Base-by-base conservation (phyloP, 306 rosid species). In the Prunus persica region DNA sequence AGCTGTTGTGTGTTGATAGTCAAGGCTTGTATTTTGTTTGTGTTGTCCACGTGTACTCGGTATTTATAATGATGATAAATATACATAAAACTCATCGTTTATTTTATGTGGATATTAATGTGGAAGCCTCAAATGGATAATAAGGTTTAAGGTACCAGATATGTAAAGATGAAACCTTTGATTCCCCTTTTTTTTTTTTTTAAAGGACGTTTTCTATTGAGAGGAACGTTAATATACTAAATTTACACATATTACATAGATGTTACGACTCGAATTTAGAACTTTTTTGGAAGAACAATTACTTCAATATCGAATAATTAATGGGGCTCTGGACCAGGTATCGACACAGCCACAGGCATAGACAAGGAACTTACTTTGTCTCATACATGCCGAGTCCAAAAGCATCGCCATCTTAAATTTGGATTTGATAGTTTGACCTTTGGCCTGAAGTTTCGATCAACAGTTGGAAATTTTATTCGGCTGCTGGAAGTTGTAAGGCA, bases 161-260 rank as follows among this genome's bases (percentile, higher is more conserved):
- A 0, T 38, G 43, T 1, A 38, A 38, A 1, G 43, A 1, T 38
- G 43, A 38, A 38, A 32, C 38, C 38, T 5, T 32, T 32, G 38
- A 30, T 24, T 24, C 25, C 25, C 25, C 25, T 24, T 24, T 30
- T 3, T 22, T 22, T 22, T 22, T 22, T 22, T 22, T 22, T 22
- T 22, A 30, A 2, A 30, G 5, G 34, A 30, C 34, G 0, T 3
- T 30, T 30, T 3, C 1, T 30, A 30, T 30, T 30, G 34, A 30
- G 34, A 30, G 0, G 0, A 4, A 0, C 5, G 34, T 4, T 30
- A 3, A 3, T 30, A 30, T 30, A 30, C 3, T 30, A 30, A 30
- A 30, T 0, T 4, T 0, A 30, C 0, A 30, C 5, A 4, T 0
- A 30, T 0, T 30, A 30, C 1, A 30, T 0, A 6, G 5, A 4